Percentiles rank a stretch among this genome's conserved stretches.
phyloP scores from a whole-genome alignment of 345 rosid genomes.

The Lumnitzera littorea region DNA sequence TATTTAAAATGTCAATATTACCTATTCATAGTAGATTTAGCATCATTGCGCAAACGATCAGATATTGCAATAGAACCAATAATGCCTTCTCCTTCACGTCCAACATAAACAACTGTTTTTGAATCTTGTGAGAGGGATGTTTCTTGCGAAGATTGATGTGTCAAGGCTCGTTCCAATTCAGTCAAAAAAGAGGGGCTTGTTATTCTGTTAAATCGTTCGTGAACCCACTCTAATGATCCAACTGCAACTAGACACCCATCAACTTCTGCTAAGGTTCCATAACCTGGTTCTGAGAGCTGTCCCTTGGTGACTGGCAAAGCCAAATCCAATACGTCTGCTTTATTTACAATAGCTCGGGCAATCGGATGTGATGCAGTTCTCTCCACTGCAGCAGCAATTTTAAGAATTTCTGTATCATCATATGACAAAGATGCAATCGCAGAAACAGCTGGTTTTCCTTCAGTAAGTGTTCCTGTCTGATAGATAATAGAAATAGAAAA shows the following conservation, averaged over 20 bases:
- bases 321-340: slow-evolving; percentile 56
- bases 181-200: slow-evolving; percentile 32
- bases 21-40: slow-evolving; percentile 71
- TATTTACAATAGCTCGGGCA: slow-evolving; percentile 71
- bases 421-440: slow-evolving; percentile 54
- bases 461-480: slow-evolving; percentile 95
- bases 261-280: slow-evolving; percentile 87
- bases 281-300: slow-evolving; percentile 86
- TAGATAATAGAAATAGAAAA: slow-evolving; percentile 9
- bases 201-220: slow-evolving; percentile 53
- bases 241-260: slow-evolving; percentile 83
- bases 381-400: slow-evolving; percentile 92
- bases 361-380: slow-evolving; percentile 85
- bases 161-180: slow-evolving; percentile 39
- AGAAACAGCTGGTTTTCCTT: slow-evolving; percentile 80
- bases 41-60: slow-evolving; percentile 74
- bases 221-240: slow-evolving; percentile 80
- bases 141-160: slow-evolving; percentile 28
- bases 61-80: slow-evolving; percentile 86
- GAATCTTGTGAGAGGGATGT: slow-evolving; percentile 48
- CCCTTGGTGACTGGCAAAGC: slow-evolving; percentile 74
- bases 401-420: slow-evolving; percentile 64
- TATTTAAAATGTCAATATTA: slow-evolving; percentile 11
- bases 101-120: slow-evolving; percentile 76
- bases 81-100: slow-evolving; percentile 79